Percentiles rank a stretch among this genome's conserved stretches.
Evolutionary conservation across 2,329 filamentous ascomycete genomes (phyloP).

Genomic region (Talaromyces funiculosus): DNA sequence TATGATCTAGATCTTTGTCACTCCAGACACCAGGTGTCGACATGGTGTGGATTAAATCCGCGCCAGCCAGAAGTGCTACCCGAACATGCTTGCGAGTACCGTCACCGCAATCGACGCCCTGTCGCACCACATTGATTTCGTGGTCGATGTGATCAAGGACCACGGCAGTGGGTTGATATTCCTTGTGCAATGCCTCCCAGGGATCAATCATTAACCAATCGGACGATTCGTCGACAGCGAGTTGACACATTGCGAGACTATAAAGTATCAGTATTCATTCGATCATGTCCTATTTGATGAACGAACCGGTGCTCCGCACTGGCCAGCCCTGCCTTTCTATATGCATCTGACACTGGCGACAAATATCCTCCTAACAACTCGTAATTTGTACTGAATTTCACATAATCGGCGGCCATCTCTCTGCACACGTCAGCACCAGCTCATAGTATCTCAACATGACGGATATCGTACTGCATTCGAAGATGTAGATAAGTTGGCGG

Average conservation of each 20-base stretch:
- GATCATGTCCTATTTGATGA: background rate
- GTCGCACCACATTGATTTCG: constrained; percentile 75
- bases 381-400: constrained; percentile 67
- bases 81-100: constrained; percentile 62
- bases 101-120: constrained; percentile 64
- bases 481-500: constrained; percentile 61
- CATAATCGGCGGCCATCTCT: constrained; percentile 80
- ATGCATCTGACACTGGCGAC: constrained; percentile 67
- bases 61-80: constrained; percentile 76
- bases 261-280: background rate
- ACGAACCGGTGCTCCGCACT: constrained; percentile 61
- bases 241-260: constrained; percentile 76
- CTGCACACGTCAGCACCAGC: constrained; percentile 60
- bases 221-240: constrained; percentile 66
- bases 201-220: constrained; percentile 82
- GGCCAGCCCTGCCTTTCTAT: constrained; percentile 76
- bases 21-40: constrained; percentile 71
- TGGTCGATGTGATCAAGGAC: constrained; percentile 88
- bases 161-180: constrained; percentile 82
- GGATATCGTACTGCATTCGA: constrained; percentile 16
- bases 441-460: background rate
- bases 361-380: constrained; percentile 84
- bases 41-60: constrained; percentile 70
- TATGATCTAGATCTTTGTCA: constrained; percentile 76
- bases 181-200: constrained; percentile 78